Evolutionary conservation across 768 basidiomycete species (phyloP).

Genomic region (Mycena galopus): DNA sequence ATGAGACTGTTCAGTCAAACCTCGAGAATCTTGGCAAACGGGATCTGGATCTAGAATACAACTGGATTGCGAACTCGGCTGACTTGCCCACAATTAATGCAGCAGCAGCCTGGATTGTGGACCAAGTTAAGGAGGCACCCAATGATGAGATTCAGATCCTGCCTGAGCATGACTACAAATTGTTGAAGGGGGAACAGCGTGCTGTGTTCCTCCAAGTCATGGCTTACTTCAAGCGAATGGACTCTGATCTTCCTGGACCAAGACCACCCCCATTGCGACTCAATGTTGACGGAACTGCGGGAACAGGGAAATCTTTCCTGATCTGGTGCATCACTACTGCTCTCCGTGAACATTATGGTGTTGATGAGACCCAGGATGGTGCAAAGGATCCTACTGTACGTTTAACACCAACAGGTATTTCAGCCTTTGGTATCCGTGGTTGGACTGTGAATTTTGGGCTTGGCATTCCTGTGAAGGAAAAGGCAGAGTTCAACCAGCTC

Average conservation of each 20-base stretch:
- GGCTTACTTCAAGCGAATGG: not conserved
- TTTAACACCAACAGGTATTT: conserved; percentile 43
- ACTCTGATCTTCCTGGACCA: not conserved
- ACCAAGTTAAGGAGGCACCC: conserved; percentile 37
- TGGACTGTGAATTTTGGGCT: conserved; percentile 41
- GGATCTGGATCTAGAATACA: conserved; percentile 40
- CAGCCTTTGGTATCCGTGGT: conserved; percentile 41
- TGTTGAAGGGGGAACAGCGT: not conserved
- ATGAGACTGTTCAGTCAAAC: conserved; percentile 30
- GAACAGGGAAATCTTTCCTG: conserved; percentile 44
- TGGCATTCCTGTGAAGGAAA: conserved; percentile 29
- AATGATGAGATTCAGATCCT: conserved; percentile 15
- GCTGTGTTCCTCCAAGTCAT: not conserved
- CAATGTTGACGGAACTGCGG: not conserved
- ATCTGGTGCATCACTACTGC: conserved; percentile 42
- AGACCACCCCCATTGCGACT: not conserved
- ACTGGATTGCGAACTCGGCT: conserved; percentile 39
- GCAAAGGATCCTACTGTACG: conserved; percentile 37
- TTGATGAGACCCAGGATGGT: conserved; percentile 16
- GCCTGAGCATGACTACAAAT: not conserved
- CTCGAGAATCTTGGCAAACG: conserved; percentile 32
- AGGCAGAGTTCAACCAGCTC: conserved; percentile 19
- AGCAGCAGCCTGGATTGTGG: conserved; percentile 35
- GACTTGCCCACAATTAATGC: conserved; percentile 8
- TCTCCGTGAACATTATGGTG: conserved; percentile 29